Base-by-base conservation (phyloP, 2,329 filamentous ascomycete genomes). In the Pseudopyricularia cyperi region DNA sequence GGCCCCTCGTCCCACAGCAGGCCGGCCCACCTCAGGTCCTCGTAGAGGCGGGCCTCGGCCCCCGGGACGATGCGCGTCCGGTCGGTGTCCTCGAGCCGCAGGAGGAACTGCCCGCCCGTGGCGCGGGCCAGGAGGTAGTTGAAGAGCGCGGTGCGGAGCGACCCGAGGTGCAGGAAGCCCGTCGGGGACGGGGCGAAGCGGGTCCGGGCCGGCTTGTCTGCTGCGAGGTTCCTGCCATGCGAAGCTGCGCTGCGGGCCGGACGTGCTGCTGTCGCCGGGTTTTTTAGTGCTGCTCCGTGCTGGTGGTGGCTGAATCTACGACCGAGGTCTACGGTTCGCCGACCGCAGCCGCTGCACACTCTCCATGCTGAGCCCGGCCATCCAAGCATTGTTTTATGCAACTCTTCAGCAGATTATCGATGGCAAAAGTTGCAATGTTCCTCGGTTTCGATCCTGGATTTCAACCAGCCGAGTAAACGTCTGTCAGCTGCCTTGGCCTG, bases 111-210 rank as follows among this genome's bases (percentile, higher is more conserved):
- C 7, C 93, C 93, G 4, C 85, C 83, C 0, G 93, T 95, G 3
- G 85, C 81, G 61, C 83, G 87, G 0, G 93, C 90, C n/a, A 95
- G 75, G 4, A 98, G 72, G 59, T 91, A 96, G 62, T 95, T 97
- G 71, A 89, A 97, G n/a, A 98, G 69, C 0, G 94, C 94, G 0
- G 93, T 98, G 54, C 93, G 77, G 34, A 98, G 68, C 0, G 90
- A 95, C 4, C 93, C 93, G 12, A 98, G 74, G 67, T 98, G 93
- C 24, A 98, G 75, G 61, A 91, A 90, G 1, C 93, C 93, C 0
- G 93, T 98, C 0, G 93, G 93, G 1, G 93, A 97, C 0, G 93
- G 93, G 1, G 94, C 93, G 67, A 98, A 98, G 47, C 93, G 83
- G 17, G 93, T 88, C 65, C 88, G 75, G 54, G 80, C 80, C 46